A percentile compares a stretch with the other conserved stretches of the same genome.
Evolutionary conservation across 352 stramenopile species (phyloP).

Genomic region (Phytophthora megakarya): DNA sequence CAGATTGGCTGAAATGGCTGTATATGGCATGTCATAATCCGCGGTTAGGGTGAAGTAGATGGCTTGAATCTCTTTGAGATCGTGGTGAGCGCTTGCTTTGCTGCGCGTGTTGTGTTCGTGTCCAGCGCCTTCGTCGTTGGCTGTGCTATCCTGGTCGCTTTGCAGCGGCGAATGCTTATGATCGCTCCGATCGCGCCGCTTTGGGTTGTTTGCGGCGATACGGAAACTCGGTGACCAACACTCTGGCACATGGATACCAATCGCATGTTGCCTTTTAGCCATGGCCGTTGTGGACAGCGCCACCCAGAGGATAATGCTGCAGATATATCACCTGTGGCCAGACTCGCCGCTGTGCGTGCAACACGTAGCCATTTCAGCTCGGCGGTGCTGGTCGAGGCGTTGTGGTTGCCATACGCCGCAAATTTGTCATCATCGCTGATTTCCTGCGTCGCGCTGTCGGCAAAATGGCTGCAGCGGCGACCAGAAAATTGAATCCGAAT

Average conservation of each 20-base stretch:
- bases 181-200: background rate
- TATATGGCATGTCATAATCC: slow-evolving; percentile 5
- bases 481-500: background rate
- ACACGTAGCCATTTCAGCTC: slow-evolving; percentile 18
- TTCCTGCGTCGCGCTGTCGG: slow-evolving; percentile 6
- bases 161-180: slow-evolving; percentile 2
- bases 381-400: slow-evolving; percentile 17
- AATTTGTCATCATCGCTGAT: background rate
- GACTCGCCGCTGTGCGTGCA: background rate
- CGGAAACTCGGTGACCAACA: slow-evolving; percentile 18
- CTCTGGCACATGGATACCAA: background rate
- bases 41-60: slow-evolving; percentile 4
- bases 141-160: background rate
- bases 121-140: background rate
- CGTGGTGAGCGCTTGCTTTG: background rate
- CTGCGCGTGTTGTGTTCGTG: background rate
- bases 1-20: background rate
- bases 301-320: background rate
- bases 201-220: slow-evolving; percentile 7
- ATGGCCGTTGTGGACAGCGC: background rate
- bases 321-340: slow-evolving; percentile 22
- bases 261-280: background rate
- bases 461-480: background rate
- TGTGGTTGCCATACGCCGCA: slow-evolving; percentile 12
- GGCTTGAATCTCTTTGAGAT: background rate